phyloP scores from a whole-genome alignment of 768 basidiomycete species.

The Gymnopilus dilepis region DNA sequence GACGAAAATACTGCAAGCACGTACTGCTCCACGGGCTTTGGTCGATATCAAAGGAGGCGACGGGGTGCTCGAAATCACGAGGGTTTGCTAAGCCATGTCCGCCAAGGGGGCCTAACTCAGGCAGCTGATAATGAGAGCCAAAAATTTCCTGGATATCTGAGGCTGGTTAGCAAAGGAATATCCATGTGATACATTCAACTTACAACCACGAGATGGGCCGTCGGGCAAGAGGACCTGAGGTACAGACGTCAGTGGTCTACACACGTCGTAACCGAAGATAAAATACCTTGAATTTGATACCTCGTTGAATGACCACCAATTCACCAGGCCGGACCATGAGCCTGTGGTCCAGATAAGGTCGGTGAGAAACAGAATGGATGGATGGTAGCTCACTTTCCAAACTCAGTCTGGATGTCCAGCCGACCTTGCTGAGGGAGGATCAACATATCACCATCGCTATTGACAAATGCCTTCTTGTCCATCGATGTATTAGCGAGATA shows the following conservation, averaged over 20 bases:
- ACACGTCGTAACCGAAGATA: neutral
- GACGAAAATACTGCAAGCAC: conserved; percentile 24
- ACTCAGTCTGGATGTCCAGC: conserved; percentile 72
- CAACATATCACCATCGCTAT: conserved; percentile 70
- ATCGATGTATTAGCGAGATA: conserved; percentile 65
- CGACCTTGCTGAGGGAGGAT: conserved; percentile 70
- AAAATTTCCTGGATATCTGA: conserved; percentile 68
- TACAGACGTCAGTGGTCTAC: neutral
- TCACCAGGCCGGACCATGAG: conserved; percentile 71
- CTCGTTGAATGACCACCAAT: conserved; percentile 66
- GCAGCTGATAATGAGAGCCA: conserved; percentile 65
- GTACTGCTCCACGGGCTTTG: conserved; percentile 62
- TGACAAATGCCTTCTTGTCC: conserved; percentile 63
- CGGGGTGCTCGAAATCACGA: conserved; percentile 66
- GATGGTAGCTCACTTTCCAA: conserved; percentile 55
- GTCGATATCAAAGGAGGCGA: conserved; percentile 72
- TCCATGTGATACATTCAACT: conserved; percentile 24
- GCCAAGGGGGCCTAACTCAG: conserved; percentile 70
- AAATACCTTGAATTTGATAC: conserved; percentile 65
- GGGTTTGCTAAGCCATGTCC: conserved; percentile 69
- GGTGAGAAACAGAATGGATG: neutral
- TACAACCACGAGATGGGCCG: conserved; percentile 66
- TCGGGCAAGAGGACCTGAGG: conserved; percentile 55
- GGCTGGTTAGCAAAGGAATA: neutral
- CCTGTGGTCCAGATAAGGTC: conserved; percentile 42